A percentile compares a stretch with the other conserved stretches of the same genome.
These are phyloP conservation scores for Botrytis hyacinthi DNA, from an alignment of 2,329 filamentous ascomycete species.

Conservation along the genomic window DNA sequence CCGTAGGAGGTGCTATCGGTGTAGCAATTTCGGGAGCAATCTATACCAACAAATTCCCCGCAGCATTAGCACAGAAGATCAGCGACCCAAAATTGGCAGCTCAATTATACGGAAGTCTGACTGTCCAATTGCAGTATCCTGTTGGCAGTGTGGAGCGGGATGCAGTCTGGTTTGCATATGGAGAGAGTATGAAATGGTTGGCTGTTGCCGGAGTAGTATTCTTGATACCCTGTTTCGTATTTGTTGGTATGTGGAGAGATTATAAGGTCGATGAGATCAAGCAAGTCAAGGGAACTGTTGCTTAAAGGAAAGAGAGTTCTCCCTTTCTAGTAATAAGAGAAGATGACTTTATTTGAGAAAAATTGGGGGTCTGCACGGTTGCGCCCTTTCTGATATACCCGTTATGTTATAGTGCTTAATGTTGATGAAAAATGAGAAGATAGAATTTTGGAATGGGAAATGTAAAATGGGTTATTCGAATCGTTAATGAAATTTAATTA, in stretches of 20 bases:
- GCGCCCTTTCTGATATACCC: background rate
- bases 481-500: background rate
- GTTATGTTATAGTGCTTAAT: background rate
- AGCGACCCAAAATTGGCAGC: slow-evolving; percentile 35
- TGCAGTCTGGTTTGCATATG: slow-evolving; percentile 63
- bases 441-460: background rate
- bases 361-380: background rate
- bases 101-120: slow-evolving; percentile 50
- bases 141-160: slow-evolving; percentile 48
- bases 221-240: slow-evolving; percentile 45
- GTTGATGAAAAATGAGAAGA: background rate
- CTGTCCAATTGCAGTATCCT: slow-evolving; percentile 52
- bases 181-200: slow-evolving; percentile 49
- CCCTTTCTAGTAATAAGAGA: too few relatives aligned
- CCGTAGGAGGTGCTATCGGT: slow-evolving; percentile 60
- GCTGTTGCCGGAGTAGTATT: slow-evolving; percentile 41
- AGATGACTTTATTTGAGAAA: background rate
- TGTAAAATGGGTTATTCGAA: background rate
- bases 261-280: slow-evolving; percentile 45
- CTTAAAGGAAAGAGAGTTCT: slow-evolving; percentile 12
- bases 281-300: slow-evolving; percentile 34
- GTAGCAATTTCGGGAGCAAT: slow-evolving; percentile 61
- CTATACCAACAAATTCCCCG: slow-evolving; percentile 58
- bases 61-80: slow-evolving; percentile 43
- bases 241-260: slow-evolving; percentile 47